Percentiles rank a stretch among this genome's conserved stretches.
Evolutionary conservation across 2,329 filamentous ascomycete genomes (phyloP).

Genomic region (Alternaria sp.): DNA sequence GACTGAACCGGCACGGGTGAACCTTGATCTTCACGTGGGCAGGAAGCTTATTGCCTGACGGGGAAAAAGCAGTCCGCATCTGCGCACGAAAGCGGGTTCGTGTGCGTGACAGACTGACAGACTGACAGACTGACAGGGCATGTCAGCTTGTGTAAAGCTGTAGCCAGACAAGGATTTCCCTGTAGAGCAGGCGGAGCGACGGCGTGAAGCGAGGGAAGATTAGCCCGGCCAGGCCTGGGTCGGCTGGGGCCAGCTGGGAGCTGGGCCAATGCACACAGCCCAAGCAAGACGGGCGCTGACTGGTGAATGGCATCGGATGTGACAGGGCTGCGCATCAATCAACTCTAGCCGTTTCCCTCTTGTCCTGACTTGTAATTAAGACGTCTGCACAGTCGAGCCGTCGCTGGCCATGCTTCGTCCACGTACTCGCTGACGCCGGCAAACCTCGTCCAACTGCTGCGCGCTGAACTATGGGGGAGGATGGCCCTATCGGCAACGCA

Average conservation of each 20-base stretch:
- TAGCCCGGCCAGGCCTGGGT: constrained; percentile 14
- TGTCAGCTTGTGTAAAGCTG: background rate
- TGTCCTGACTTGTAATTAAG: constrained; percentile 32
- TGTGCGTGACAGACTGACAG: background rate
- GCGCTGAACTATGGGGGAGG: constrained; percentile 44
- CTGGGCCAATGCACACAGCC: constrained; percentile 18
- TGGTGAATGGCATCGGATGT: constrained; percentile 36
- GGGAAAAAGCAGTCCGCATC: constrained; percentile 9
- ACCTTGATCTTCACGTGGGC: constrained; percentile 10
- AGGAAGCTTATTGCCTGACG: background rate
- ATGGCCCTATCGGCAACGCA: constrained; percentile 49
- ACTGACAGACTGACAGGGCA: background rate
- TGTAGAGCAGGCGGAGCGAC: constrained; percentile 12
- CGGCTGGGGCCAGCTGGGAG: constrained; percentile 3
- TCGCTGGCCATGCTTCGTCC: constrained; percentile 32
- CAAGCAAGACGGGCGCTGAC: constrained; percentile 24
- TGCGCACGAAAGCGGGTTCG: background rate
- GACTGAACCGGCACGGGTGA: background rate
- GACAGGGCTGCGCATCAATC: constrained; percentile 40
- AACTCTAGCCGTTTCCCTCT: constrained; percentile 19
- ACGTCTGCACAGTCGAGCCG: constrained; percentile 40
- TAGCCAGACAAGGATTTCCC: background rate
- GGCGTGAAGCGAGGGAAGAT: constrained; percentile 15
- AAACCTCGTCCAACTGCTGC: constrained; percentile 27
- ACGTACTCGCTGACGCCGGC: constrained; percentile 30